phyloP scores from a whole-genome alignment of 2,329 filamentous ascomycete genomes.

The Xylariaceae sp. region DNA sequence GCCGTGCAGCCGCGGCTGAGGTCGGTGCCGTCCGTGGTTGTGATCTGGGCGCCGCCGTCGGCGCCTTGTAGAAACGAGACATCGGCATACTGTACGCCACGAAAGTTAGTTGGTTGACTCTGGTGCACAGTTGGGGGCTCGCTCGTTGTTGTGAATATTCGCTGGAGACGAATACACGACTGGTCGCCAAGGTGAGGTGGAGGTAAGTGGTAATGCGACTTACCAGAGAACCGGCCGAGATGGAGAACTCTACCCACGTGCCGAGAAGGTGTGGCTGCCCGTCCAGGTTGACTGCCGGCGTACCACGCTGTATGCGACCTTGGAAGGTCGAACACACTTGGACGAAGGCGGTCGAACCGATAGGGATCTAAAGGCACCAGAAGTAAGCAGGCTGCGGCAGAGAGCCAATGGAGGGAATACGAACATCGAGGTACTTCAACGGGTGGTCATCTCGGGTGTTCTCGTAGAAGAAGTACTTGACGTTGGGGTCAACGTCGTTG shows the following conservation, averaged over 20 bases:
- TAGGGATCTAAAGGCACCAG: constrained; percentile 10
- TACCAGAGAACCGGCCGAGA: no score
- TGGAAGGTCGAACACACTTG: constrained; percentile 19
- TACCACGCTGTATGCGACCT: constrained; percentile 20
- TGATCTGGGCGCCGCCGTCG: constrained; percentile 10
- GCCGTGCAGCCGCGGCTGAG: constrained; percentile 7
- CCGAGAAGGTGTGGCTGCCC: constrained; percentile 15
- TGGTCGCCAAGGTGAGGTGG: no score
- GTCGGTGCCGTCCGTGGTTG: constrained; percentile 10
- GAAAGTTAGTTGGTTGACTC: no score
- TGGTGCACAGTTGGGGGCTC: no score
- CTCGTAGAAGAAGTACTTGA: constrained; percentile 20
- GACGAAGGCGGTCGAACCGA: constrained; percentile 15
- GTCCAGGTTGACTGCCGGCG: constrained; percentile 13
- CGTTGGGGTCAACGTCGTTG: constrained; percentile 12
- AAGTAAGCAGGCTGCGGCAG: neutral
- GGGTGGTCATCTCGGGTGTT: constrained; percentile 17
- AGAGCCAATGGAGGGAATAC: constrained; percentile 2
- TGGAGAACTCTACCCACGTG: constrained; percentile 18
- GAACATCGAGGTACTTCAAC: constrained; percentile 20
- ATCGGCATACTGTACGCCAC: no score
- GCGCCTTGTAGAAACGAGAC: constrained; percentile 19
- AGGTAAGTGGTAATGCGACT: no score
- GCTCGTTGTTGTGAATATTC: no score
- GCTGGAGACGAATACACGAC: neutral